Conservation (phyloP, 352 stramenopile genomes). For the Globisporangium cederbergense region DNA sequence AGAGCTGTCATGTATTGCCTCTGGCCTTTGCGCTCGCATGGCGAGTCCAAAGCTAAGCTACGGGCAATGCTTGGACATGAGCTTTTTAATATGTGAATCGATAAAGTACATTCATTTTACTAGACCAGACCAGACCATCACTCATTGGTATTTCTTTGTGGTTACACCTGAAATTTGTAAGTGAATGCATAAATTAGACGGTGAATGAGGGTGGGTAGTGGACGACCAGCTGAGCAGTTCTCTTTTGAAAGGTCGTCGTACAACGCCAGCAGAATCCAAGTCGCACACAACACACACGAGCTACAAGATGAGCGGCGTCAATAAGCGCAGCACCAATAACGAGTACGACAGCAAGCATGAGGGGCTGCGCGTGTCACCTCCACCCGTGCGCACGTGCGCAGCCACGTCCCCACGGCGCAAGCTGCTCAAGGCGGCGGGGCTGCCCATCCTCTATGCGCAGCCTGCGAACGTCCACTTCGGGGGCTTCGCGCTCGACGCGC, state of each 20-base stretch:
- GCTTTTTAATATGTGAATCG: neutral
- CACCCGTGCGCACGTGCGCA: conserved; percentile 13
- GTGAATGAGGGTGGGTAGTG: too few relatives aligned
- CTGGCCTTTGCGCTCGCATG: neutral
- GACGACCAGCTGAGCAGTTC: too few relatives aligned
- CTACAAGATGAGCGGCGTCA: neutral
- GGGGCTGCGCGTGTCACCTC: conserved; percentile 15
- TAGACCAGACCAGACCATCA: neutral
- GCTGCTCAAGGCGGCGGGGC: conserved; percentile 21
- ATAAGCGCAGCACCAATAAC: neutral
- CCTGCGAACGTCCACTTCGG: conserved; percentile 86
- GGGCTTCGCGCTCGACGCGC: conserved; percentile 55
- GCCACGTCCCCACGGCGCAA: conserved; percentile 22
- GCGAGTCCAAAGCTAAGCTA: conserved; percentile 1
- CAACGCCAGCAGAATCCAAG: too few relatives aligned
- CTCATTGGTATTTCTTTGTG: neutral
- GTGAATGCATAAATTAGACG: too few relatives aligned
- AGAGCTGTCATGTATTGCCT: neutral
- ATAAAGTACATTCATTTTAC: neutral
- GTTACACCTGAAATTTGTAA: too few relatives aligned
- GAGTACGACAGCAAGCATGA: conserved; percentile 15
- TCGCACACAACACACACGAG: too few relatives aligned
- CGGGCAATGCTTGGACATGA: neutral
- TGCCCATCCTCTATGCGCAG: conserved; percentile 42
- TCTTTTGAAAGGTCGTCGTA: conserved; percentile 6